Evolutionary conservation across 306 rosid genomes (phyloP).

Genomic region (Rosa lucieae): DNA sequence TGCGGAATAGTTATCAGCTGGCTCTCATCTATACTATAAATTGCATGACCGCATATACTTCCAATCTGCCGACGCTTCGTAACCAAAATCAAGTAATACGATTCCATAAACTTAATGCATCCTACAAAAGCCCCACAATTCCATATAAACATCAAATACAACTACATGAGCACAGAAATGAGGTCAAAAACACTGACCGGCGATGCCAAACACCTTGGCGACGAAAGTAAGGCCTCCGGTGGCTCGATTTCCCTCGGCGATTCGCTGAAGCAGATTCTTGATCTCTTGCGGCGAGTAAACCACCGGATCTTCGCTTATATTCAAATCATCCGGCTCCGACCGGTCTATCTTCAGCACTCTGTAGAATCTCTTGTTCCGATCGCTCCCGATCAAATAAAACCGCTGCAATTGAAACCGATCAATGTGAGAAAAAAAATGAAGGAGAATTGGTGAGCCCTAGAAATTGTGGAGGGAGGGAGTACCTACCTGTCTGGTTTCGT

Average conservation of each 20-base stretch:
- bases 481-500: conserved; percentile 82
- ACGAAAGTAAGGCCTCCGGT: conserved; percentile 79
- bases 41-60: conserved; percentile 82
- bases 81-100: conserved; percentile 83
- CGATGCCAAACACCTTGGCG: conserved; percentile 77
- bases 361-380: conserved; percentile 68
- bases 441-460: conserved; percentile 1
- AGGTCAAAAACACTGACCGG: conserved; percentile 49
- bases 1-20: conserved; percentile 85
- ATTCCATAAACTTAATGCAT: conserved; percentile 88
- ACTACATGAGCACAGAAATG: background rate
- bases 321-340: conserved; percentile 83
- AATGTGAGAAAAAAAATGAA: background rate
- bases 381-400: conserved; percentile 81
- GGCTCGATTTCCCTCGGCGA: conserved; percentile 78
- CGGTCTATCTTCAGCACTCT: conserved; percentile 92
- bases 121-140: conserved; percentile 41
- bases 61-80: conserved; percentile 94
- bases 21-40: conserved; percentile 78
- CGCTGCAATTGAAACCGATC: conserved; percentile 40
- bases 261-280: conserved; percentile 77
- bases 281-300: conserved; percentile 81
- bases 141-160: background rate
- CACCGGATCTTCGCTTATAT: conserved; percentile 81
- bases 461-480: background rate